Conservation (phyloP, 108 stramenopile genomes). For the Nitzschia palea region DNA sequence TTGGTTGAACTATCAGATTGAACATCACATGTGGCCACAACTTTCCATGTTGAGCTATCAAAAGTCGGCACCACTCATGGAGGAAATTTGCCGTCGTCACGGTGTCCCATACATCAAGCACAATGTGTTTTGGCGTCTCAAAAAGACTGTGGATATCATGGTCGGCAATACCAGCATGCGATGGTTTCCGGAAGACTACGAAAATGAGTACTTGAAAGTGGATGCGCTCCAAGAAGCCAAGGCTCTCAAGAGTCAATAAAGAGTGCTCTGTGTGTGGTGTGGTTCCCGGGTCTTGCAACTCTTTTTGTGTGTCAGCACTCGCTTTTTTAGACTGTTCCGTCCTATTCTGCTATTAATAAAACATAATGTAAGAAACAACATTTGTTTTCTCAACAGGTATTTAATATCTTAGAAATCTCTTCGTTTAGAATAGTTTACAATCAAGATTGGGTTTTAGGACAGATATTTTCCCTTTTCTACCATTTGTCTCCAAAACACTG, state of each 20-base stretch:
- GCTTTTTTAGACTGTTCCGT: no score
- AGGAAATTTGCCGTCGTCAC: constrained; percentile 53
- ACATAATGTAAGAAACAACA: no score
- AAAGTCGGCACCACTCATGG: constrained; percentile 50
- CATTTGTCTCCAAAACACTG: no score
- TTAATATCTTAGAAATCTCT: no score
- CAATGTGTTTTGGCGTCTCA: constrained; percentile 48
- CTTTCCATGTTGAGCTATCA: constrained; percentile 68
- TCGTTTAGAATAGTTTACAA: no score
- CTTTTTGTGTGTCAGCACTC: no score
- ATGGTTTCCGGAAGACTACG: constrained; percentile 50
- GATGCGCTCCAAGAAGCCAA: constrained; percentile 23
- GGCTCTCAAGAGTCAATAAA: constrained; percentile 8
- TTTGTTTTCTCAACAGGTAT: no score
- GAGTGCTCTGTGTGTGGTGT: no score
- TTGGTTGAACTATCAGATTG: constrained; percentile 76
- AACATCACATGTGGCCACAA: constrained; percentile 75
- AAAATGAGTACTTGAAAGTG: constrained; percentile 29
- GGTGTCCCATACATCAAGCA: constrained; percentile 68
- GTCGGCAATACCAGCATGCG: constrained; percentile 60
- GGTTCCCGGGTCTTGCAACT: no score
- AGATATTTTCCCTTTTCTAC: no score
- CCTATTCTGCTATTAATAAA: no score
- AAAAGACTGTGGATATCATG: constrained; percentile 70
- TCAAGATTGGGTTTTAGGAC: no score